phyloP scores from a whole-genome alignment of 1,284 basidiomycete species.

The Mycosarcoma maydis region DNA sequence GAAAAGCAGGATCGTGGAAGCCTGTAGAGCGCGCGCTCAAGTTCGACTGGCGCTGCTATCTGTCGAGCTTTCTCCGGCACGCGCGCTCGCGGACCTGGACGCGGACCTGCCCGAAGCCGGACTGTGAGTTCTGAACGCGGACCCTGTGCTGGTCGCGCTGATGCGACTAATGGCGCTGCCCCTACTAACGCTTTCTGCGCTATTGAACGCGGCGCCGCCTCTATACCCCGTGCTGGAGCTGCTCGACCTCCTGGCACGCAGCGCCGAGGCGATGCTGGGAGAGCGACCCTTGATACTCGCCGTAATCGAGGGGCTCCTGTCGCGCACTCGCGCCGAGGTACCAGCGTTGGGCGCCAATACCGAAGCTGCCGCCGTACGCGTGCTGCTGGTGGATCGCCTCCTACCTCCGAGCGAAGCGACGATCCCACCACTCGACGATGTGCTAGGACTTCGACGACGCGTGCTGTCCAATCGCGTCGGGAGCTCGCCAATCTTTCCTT shows the following conservation, averaged over 20 bases:
- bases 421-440: conserved; percentile 17
- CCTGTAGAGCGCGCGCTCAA: too few species aligned
- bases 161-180: conserved; percentile 24
- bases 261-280: conserved; percentile 19
- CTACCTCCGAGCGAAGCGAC: conserved; percentile 32
- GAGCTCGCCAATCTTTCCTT: conserved; percentile 63
- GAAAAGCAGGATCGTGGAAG: too few species aligned
- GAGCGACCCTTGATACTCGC: conserved; percentile 33
- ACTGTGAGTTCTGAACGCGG: not conserved
- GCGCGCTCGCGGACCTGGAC: not conserved
- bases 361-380: conserved; percentile 7
- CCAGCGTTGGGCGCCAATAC: not conserved
- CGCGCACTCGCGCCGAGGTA: not conserved
- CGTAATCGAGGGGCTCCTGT: conserved; percentile 18
- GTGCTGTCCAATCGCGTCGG: conserved; percentile 19
- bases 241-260: conserved; percentile 17
- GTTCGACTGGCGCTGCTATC: not conserved
- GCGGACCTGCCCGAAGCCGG: not conserved
- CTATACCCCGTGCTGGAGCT: conserved; percentile 7
- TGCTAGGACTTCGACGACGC: conserved; percentile 12
- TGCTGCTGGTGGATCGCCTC: conserved; percentile 24
- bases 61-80: not conserved
- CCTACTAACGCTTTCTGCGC: conserved; percentile 14
- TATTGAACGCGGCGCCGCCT: conserved; percentile 17
- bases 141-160: not conserved